Conservation (phyloP, 1,139 yeast species). For the Kodamaea sp. region DNA sequence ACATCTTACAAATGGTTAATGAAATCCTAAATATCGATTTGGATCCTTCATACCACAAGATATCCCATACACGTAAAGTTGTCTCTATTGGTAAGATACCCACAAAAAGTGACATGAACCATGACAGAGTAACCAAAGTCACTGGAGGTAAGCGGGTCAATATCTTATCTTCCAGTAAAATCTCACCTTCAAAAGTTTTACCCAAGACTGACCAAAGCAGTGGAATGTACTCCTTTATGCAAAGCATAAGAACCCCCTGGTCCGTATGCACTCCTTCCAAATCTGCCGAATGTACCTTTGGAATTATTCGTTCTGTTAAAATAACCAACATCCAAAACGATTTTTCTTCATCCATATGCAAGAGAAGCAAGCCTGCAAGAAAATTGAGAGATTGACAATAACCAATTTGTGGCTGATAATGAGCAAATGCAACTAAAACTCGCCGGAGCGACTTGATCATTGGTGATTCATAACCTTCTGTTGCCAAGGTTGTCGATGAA, state of each 20-base stretch:
- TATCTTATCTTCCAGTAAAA: constrained; percentile 54
- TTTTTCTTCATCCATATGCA: constrained; percentile 84
- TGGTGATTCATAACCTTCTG: constrained; percentile 44
- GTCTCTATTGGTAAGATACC: constrained; percentile 87
- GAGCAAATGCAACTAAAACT: constrained; percentile 79
- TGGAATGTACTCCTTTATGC: constrained; percentile 81
- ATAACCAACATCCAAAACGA: constrained; percentile 96
- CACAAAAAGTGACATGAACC: constrained; percentile 96
- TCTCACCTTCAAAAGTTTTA: constrained; percentile 40
- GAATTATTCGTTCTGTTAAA: constrained; percentile 77
- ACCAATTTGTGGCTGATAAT: constrained; percentile 85
- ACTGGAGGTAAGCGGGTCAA: constrained; percentile 81
- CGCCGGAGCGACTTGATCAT: constrained; percentile 72
- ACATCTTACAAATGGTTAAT: constrained; percentile 72
- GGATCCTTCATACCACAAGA: constrained; percentile 87
- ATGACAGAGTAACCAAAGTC: constrained; percentile 88
- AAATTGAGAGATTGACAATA: constrained; percentile 94
- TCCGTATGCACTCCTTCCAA: constrained; percentile 93
- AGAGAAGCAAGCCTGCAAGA: constrained; percentile 74
- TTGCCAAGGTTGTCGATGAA: background rate
- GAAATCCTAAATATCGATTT: constrained; percentile 82
- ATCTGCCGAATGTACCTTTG: constrained; percentile 87
- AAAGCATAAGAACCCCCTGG: constrained; percentile 89
- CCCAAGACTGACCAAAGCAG: constrained; percentile 65
- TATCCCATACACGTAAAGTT: constrained; percentile 89